Evolutionary conservation across 164 flowering plant species (phyloP), one percentile per base, ranked within the genome.

Genomic region (Litsea cubeba): DNA sequence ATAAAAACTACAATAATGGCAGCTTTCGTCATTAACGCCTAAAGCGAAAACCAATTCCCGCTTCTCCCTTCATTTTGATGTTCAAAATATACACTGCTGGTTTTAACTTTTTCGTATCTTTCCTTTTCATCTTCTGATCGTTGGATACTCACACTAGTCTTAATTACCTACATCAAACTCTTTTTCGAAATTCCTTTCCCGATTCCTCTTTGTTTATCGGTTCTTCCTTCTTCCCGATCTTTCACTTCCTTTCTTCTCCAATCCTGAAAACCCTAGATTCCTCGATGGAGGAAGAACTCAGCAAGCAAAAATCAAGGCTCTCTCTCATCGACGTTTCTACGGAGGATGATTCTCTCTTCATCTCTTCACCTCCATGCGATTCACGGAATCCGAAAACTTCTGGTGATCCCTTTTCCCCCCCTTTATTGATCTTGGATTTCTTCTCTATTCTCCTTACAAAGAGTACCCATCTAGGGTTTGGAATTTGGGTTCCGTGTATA

Each of bases 311-410:
- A 5, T 35, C 68, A 49, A 66, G 71, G 58, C 50, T 67, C 22
- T 67, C 72, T 26, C 69, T 73, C 69, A 50, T 73, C 46, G 75
- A 73, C 15, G 28, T 73, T 15, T 73, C 75, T n/a, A 50, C 46
- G 2, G 58, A 64, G 60, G 75, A 73, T 46, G 75, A 73, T 60
- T 71, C 26, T 46, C 70, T 65, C 69, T 11, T 65, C 23, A 20
- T 50, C 23, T 35, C 50, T 26, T 35, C 62, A 40, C n/a, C 54
- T 40, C 2, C 71, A 50, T 23, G 75, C 60, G 58, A 75, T 77
- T 77, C 77, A 74, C 72, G 70, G 75, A 23, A 67, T 68, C 7
- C 71, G 17, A 54, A 46, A 22, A n/a, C 26, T 11, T 68, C 71
- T 11, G 70, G 54, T 65, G 17, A 20, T 73, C 66, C 32, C 32